These are phyloP conservation scores for Aphanomyces stellatus DNA, from an alignment of 352 stramenopile genomes.

Conservation along the genomic window DNA sequence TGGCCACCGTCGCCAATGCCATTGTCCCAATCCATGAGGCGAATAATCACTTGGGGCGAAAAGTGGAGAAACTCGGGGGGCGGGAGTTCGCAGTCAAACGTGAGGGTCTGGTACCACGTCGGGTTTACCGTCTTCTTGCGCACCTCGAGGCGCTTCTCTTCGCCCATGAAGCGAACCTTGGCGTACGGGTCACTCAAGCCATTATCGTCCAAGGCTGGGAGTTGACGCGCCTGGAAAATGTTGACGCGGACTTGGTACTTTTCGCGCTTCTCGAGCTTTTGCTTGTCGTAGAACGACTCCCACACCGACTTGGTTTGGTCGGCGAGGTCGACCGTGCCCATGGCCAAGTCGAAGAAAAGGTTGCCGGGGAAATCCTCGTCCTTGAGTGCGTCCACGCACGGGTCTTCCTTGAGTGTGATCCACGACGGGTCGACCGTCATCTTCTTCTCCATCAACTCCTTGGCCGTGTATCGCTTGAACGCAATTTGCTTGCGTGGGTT, in stretches of 20 bases:
- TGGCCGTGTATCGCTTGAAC: constrained; percentile 70
- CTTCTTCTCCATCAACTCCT: constrained; percentile 51
- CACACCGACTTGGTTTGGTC: constrained; percentile 34
- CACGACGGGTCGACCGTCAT: constrained; percentile 57
- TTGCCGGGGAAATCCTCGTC: constrained; percentile 78
- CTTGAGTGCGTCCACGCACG: constrained; percentile 62
- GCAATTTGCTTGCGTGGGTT: constrained; percentile 42
- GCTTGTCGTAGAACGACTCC: constrained; percentile 38
- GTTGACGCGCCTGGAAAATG: constrained; percentile 69
- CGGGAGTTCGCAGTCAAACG: constrained; percentile 79
- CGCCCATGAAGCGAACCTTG: constrained; percentile 66
- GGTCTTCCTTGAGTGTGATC: constrained; percentile 76
- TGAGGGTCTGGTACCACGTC: constrained; percentile 81
- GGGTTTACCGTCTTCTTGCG: constrained; percentile 77
- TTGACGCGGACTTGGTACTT: constrained; percentile 78
- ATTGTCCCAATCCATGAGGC: constrained; percentile 74
- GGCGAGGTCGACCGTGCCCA: constrained; percentile 64
- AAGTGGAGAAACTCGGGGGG: constrained; percentile 44
- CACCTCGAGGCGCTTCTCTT: constrained; percentile 65
- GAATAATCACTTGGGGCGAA: constrained; percentile 55
- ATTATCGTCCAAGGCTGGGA: constrained; percentile 77
- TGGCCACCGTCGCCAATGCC: constrained; percentile 16
- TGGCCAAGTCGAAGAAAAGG: constrained; percentile 63
- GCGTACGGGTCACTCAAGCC: constrained; percentile 79
- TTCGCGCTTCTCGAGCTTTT: constrained; percentile 65